phyloP scores from a whole-genome alignment of 805 yeast genomes.

The Kuraishia piskuri region DNA sequence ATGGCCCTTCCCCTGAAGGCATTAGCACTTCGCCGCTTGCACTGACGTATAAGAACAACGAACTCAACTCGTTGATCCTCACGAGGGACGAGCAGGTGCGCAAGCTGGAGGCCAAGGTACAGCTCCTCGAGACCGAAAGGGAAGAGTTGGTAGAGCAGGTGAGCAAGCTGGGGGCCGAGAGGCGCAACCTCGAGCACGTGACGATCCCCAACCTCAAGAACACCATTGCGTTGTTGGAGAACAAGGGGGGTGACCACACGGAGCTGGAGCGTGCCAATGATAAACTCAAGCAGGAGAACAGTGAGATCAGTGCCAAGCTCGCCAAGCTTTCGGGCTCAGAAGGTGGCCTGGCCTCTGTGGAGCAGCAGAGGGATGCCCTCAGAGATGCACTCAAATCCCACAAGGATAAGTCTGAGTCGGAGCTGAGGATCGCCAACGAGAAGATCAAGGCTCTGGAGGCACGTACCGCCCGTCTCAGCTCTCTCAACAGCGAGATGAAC shows the following conservation, averaged over 20 bases:
- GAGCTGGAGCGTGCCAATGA: slow-evolving; percentile 54
- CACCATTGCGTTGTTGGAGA: slow-evolving; percentile 21
- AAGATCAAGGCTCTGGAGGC: slow-evolving; percentile 15
- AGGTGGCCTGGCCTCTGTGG: slow-evolving; percentile 13
- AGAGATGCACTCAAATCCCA: slow-evolving; percentile 20
- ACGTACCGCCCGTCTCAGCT: slow-evolving; percentile 12
- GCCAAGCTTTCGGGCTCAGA: slow-evolving; percentile 3
- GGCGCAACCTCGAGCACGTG: slow-evolving; percentile 30
- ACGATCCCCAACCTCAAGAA: slow-evolving; percentile 39
- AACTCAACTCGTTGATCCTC: slow-evolving; percentile 36
- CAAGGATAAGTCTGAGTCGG: slow-evolving; percentile 18
- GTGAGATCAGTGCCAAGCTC: slow-evolving; percentile 17
- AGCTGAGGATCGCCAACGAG: slow-evolving; percentile 16
- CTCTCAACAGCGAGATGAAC: slow-evolving; percentile 7
- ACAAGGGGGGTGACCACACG: neutral
- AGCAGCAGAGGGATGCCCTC: slow-evolving; percentile 21
- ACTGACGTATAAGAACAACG: slow-evolving; percentile 47
- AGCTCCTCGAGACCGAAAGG: slow-evolving; percentile 26
- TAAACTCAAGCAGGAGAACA: slow-evolving; percentile 53
- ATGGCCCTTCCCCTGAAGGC: slow-evolving; percentile 24
- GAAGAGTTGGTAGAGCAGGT: slow-evolving; percentile 28
- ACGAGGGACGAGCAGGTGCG: slow-evolving; percentile 39
- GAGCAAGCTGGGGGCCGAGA: slow-evolving; percentile 29
- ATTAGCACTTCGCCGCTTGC: slow-evolving; percentile 45
- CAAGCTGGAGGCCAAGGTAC: slow-evolving; percentile 37